phyloP scores from a whole-genome alignment of 1,139 yeast species.

The Maudiozyma humilis region DNA sequence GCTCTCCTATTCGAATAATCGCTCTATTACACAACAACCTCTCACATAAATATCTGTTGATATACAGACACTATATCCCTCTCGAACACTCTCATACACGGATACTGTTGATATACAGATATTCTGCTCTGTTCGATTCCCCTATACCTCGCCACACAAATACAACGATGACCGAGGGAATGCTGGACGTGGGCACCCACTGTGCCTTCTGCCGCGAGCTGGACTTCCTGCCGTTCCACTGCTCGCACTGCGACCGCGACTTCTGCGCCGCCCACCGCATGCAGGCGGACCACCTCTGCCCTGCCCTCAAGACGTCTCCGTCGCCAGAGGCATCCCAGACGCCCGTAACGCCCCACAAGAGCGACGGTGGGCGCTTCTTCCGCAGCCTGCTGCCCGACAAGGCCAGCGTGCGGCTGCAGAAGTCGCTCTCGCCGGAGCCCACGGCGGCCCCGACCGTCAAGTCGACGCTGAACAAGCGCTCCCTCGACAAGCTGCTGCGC shows the following conservation, averaged over 20 bases:
- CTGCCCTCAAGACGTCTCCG: slow-evolving; percentile 6
- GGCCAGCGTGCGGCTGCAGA: slow-evolving; percentile 36
- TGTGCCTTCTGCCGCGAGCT: slow-evolving; percentile 55
- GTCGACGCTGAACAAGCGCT: slow-evolving; percentile 31
- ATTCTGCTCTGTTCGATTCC: no score
- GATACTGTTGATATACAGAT: no score
- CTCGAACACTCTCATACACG: no score
- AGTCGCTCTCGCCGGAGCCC: background rate
- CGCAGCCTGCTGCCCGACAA: slow-evolving; percentile 51
- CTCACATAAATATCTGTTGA: no score
- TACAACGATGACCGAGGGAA: slow-evolving; percentile 32
- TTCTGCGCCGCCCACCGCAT: slow-evolving; percentile 54
- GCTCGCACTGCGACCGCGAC: slow-evolving; percentile 47
- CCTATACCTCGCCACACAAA: no score
- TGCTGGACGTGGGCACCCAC: slow-evolving; percentile 63
- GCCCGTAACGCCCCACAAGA: background rate
- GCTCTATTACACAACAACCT: no score
- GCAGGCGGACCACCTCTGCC: slow-evolving; percentile 42
- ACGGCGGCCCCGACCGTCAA: slow-evolving; percentile 12
- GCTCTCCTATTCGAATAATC: no score
- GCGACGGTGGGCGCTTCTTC: slow-evolving; percentile 23
- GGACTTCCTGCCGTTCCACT: slow-evolving; percentile 63
- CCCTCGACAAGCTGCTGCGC: slow-evolving; percentile 41
- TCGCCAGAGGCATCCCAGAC: background rate
- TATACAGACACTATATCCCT: no score